Evolutionary conservation across 768 basidiomycete species (phyloP), one percentile per base, ranked within the genome.

Genomic region (Lactarius trivialis): DNA sequence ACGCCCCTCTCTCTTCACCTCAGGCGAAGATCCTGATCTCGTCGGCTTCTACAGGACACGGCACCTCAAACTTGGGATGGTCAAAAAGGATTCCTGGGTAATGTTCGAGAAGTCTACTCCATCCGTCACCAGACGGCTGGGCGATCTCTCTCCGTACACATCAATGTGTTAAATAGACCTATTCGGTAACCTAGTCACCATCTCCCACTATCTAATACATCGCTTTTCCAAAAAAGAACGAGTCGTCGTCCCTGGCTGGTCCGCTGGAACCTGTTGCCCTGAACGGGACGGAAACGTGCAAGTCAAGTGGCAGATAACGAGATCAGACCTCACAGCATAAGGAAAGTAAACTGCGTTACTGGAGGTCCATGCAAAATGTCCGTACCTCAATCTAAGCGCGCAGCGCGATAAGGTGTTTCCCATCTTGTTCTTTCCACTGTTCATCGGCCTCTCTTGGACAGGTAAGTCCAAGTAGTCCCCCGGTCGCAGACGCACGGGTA

Each of bases 331-430:
- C 28, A 32, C 54, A 54, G 43, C 24, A 58, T 37, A 63, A 49
- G 45, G 52, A 33, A 63, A 43, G 34, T n/a, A 58, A 30, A 48
- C 43, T 58, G 34, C 61, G 41, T 34, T 45, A 26, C 53, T 17
- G 37, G 14, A 21, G 15, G 26, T 33, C 32, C 51, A 28, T 50
- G 28, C 24, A 39, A 17, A 36, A 54, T 33, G 43, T 58, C 52
- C 57, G 56, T 58, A 54, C 57, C 61, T 48, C 45, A 55, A 63
- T 63, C 61, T 58, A 49, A 45, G 61, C 61, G 57, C 61, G 21
- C 61, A 54, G 52, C 57, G 36, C 61, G 1, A 63, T 54, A 28
- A 58, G 26, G 12, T 7, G 34, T 48, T 55, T 55, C 41, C 53
- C 52, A 24, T 54, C 56, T 30, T 21, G 61, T n/a, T 43, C 57